Base-by-base conservation (phyloP, 768 basidiomycete genomes). In the Piloderma croceum region DNA sequence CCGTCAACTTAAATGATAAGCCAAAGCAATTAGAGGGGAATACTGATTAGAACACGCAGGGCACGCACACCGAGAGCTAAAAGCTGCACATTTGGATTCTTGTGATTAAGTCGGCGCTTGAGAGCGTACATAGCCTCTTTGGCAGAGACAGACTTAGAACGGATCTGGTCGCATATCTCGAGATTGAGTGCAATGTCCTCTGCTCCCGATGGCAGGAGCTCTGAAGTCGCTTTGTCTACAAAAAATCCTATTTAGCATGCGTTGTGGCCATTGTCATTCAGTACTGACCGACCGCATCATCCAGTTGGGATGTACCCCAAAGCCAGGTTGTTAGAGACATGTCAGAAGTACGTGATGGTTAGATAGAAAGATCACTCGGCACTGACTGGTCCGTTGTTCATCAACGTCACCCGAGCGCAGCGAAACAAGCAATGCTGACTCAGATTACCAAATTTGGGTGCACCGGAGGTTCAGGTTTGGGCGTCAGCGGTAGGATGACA, bases 131-230 rank as follows among this genome's bases (percentile, higher is more conserved):
- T 87, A 4, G 94, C 85, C 45, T 85, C 81, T 63, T 85, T 86
- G 13, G 93, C 81, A 13, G 77, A 75, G 1, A 84, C 83, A 31
- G 85, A 78, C 69, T 94, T 93, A 5, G 90, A 90, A 39, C 92
- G 80, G 58, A 99, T 92, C 63, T 93, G 85, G 64, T 99, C 96
- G 49, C 90, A 91, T 70, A 97, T 90, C 60, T 97, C 91, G 44
- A 99, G 85, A 53, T 86, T 86, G 48, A 91, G 72, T 7, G 91
- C 90, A 27, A 98, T 91, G 61, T 97, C 90, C 59, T 93, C 90
- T 38, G 79, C 67, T 20, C 85, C 86, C 34, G 79, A 73, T 27
- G 91, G 89, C 39, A 90, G 64, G 19, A 90, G 71, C 60, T 92
- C 90, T 3, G 90, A 91, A 12, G 92, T 96, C n/a, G 89, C 88